Conservation (phyloP, 139 green algal genomes). For the Coelastrella sp. region DNA sequence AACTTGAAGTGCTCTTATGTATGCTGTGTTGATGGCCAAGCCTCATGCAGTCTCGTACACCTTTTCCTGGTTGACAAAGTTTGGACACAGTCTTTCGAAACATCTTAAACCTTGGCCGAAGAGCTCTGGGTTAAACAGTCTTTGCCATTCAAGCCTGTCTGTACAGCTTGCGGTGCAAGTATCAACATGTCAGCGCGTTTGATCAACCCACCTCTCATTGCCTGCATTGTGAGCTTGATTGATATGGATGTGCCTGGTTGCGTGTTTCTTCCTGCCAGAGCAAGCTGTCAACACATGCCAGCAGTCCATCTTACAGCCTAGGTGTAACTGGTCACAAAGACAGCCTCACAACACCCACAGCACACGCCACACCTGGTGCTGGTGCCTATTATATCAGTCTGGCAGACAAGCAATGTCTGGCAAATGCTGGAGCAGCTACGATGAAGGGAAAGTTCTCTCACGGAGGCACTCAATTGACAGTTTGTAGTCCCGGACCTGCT, state of each 20-base stretch:
- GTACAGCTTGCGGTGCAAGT: no score
- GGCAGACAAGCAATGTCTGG: constrained; percentile 6
- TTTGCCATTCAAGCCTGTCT: no score
- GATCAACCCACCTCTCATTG: no score
- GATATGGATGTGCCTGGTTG: background rate
- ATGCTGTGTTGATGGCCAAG: no score
- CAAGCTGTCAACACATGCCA: background rate
- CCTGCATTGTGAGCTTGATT: no score
- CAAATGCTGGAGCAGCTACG: background rate
- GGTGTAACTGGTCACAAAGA: background rate
- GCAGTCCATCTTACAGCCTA: constrained; percentile 14
- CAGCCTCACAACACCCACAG: background rate
- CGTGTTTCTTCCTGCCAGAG: background rate
- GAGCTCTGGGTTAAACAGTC: no score
- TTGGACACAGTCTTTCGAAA: no score
- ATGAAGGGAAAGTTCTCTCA: constrained; percentile 13
- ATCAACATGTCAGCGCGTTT: no score
- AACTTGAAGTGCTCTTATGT: no score
- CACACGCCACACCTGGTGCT: background rate
- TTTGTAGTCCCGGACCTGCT: background rate
- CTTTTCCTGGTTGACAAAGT: no score
- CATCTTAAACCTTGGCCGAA: no score
- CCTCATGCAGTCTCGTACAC: no score
- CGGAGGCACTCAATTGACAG: background rate
- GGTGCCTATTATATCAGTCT: background rate